Evolutionary conservation across 106 monocot species (phyloP), one percentile per base, ranked within the genome.

Genomic region (Xerophyta viscosa): DNA sequence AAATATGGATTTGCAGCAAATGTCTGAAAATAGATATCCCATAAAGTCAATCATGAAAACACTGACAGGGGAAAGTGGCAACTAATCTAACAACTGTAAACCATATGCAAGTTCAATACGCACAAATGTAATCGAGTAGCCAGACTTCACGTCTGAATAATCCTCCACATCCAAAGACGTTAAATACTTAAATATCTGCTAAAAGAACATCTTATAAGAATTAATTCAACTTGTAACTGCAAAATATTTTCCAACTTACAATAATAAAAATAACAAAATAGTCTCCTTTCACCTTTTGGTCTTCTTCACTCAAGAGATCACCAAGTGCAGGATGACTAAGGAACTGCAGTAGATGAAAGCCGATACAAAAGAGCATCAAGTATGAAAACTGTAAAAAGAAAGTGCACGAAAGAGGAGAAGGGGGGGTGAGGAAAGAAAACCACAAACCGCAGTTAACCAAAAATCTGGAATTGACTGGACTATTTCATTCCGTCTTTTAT

Each of bases 401-500:
- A 51, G 15, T 51, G 12, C 27, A 15, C 25, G 9, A 11, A 51
- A 28, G 27, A 8, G 26, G 27, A 14, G 27, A 3, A n/a, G 11
- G 51, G 13, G 27, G 0, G 13, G 25, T 21, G 15, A 64, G 0
- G 8, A 66, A 2, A 33, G 25, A 17, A 43, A 24, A 27, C 23
- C 23, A 69, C 36, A 22, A 20, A 94, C 94, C 41, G 93, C 93
- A 62, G 87, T 94, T 49, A 94, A 68, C 93, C 93, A 94, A 46
- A 94, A 94, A 71, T 94, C 93, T 4, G 93, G 93, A 67, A 94
- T 94, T 9, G 74, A 59, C 41, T 84, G 68, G 49, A 94, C 88
- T 21, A 94, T 71, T 4, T 94, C 81, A 78, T 72, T 71, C 36
- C 88, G 41, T 27, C 22, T 81, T 2, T 29, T 54, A 50, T 94